Conservation (phyloP, 2,329 filamentous ascomycete genomes). For the Rhynchosporium agropyri region DNA sequence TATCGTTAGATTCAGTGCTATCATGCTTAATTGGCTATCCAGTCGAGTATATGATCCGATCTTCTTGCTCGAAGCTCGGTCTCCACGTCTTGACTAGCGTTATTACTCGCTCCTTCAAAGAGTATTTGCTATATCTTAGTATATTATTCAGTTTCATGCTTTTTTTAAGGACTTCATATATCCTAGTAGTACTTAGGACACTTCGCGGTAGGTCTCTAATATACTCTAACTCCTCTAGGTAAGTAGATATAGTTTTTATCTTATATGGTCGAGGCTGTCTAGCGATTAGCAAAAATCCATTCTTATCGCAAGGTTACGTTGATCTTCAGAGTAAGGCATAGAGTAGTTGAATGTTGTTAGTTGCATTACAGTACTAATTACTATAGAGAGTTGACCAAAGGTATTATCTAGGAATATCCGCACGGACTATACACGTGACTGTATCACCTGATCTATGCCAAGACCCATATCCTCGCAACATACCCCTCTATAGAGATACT, state of each 20-base stretch:
- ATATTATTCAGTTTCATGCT: constrained; percentile 18
- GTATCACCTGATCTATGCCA: no score
- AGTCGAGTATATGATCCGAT: not conserved
- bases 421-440: no score
- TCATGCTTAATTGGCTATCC: not conserved
- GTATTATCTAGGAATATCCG: no score
- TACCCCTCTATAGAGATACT: no score
- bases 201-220: constrained; percentile 9
- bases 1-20: not conserved
- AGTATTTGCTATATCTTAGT: constrained; percentile 11
- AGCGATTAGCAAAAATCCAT: constrained; percentile 7
- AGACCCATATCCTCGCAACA: no score
- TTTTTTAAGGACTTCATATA: constrained; percentile 12
- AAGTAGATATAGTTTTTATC: constrained; percentile 18
- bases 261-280: constrained; percentile 7
- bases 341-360: no score
- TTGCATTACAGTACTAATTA: no score
- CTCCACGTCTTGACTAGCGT: constrained; percentile 14
- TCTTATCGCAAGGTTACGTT: no score
- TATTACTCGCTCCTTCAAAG: constrained; percentile 12
- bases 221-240: constrained; percentile 8
- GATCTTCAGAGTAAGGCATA: no score
- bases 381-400: no score
- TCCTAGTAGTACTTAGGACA: not conserved
- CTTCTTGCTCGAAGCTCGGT: constrained; percentile 12